phyloP scores from a whole-genome alignment of 2,329 filamentous ascomycete genomes.

The Atkinsonella hypoxylon region DNA sequence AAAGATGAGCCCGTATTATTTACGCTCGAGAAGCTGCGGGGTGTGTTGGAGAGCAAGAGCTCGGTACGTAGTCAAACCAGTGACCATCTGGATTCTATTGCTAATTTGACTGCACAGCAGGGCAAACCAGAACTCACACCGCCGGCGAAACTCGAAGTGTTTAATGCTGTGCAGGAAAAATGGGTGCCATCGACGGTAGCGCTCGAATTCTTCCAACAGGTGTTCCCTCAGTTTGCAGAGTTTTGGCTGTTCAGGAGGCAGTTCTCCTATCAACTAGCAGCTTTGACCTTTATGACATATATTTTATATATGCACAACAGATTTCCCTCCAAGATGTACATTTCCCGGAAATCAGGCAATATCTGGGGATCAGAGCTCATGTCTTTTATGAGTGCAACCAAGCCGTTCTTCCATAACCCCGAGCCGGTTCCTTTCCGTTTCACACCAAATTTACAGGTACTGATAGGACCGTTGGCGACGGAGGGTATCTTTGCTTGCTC shows the following conservation, averaged over 20 bases:
- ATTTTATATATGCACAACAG: constrained; percentile 94
- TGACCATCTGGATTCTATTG: background rate
- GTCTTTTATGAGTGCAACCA: constrained; percentile 71
- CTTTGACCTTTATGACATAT: constrained; percentile 97
- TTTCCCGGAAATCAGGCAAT: constrained; percentile 76
- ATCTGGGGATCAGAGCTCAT: constrained; percentile 95
- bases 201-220: constrained; percentile 78
- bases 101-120: constrained; percentile 25
- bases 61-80: constrained; percentile 29
- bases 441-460: constrained; percentile 86
- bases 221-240: constrained; percentile 79
- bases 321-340: constrained; percentile 90
- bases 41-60: constrained; percentile 57
- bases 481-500: constrained; percentile 94
- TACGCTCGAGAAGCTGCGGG: constrained; percentile 86
- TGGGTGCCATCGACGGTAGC: constrained; percentile 76
- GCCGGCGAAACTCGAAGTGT: constrained; percentile 76
- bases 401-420: constrained; percentile 86
- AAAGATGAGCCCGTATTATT: constrained; percentile 95
- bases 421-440: constrained; percentile 96
- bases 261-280: constrained; percentile 90
- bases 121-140: constrained; percentile 57
- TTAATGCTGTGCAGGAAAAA: constrained; percentile 85
- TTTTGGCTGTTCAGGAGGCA: constrained; percentile 98
- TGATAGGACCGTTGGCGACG: constrained; percentile 91